These are phyloP conservation scores for Cutaneotrichosporon sp. DNA, from an alignment of 1,284 basidiomycete genomes.

Conservation along the genomic window DNA sequence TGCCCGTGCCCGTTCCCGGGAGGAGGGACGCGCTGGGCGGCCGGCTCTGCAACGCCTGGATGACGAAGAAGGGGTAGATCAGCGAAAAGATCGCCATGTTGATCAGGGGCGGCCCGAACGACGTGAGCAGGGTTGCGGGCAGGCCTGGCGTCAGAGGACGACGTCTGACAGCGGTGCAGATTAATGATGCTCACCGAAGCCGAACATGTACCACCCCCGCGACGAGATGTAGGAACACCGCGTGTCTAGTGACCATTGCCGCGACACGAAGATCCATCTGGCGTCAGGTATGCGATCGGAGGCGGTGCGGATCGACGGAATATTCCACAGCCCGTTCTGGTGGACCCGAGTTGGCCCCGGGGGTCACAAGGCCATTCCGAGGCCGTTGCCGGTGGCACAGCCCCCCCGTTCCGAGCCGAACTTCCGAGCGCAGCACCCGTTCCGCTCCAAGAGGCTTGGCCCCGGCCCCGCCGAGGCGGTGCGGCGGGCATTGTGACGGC, in stretches of 20 bases:
- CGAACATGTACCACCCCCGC: constrained; percentile 47
- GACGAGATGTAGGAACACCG: constrained; percentile 45
- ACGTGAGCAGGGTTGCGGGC: constrained; percentile 44
- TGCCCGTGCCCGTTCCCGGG: background rate
- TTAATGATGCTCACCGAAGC: constrained; percentile 49
- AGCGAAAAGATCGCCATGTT: constrained; percentile 53
- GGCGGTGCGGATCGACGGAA: background rate
- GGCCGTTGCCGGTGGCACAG: background rate
- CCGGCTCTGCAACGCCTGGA: constrained; percentile 49
- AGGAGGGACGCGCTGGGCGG: background rate
- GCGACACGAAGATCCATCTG: constrained; percentile 46
- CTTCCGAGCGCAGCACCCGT: background rate
- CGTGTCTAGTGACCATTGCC: constrained; percentile 44
- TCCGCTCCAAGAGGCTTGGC: background rate
- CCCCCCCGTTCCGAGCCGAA: background rate
- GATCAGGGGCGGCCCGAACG: constrained; percentile 50
- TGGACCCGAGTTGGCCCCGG: background rate
- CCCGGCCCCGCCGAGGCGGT: background rate
- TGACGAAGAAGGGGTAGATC: constrained; percentile 51
- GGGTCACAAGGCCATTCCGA: background rate
- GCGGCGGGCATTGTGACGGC: background rate
- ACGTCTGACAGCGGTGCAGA: background rate
- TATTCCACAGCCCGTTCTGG: background rate
- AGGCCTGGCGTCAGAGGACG: constrained; percentile 32
- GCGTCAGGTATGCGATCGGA: background rate